phyloP scores from a whole-genome alignment of 148 eudicot genomes.

The Bassia scoparia region DNA sequence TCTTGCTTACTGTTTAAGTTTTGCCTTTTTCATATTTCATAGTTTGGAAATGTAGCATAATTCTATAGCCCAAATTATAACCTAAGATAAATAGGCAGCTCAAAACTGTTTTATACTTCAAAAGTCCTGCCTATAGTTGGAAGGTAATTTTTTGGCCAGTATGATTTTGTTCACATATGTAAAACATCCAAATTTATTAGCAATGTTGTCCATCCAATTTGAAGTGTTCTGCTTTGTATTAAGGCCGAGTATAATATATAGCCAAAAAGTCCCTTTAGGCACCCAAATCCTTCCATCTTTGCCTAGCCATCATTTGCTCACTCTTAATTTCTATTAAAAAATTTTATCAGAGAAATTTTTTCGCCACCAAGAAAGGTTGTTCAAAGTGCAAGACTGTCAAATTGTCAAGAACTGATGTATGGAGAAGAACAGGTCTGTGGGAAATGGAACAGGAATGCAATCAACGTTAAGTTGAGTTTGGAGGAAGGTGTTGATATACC shows the following conservation, averaged over 20 bases:
- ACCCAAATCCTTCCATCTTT: not conserved
- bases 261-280: not conserved
- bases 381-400: not conserved
- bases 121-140: too few relatives aligned
- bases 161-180: too few relatives aligned
- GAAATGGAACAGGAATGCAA: constrained; percentile 1
- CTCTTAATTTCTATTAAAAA: not conserved
- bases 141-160: too few relatives aligned
- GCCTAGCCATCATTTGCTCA: not conserved
- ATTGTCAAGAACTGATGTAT: not conserved
- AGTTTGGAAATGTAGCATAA: too few relatives aligned
- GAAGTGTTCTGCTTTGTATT: not conserved
- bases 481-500: not conserved
- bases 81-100: too few relatives aligned
- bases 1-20: not conserved
- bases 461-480: not conserved
- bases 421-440: not conserved
- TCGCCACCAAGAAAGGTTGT: constrained; percentile 13
- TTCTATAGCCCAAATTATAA: too few relatives aligned
- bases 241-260: not conserved
- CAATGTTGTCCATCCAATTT: not conserved
- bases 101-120: too few relatives aligned
- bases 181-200: not conserved
- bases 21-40: not conserved
- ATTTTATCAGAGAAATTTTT: not conserved